These are phyloP conservation scores for Clathrospora elynae DNA, from an alignment of 2,329 filamentous ascomycete species.

Conservation along the genomic window DNA sequence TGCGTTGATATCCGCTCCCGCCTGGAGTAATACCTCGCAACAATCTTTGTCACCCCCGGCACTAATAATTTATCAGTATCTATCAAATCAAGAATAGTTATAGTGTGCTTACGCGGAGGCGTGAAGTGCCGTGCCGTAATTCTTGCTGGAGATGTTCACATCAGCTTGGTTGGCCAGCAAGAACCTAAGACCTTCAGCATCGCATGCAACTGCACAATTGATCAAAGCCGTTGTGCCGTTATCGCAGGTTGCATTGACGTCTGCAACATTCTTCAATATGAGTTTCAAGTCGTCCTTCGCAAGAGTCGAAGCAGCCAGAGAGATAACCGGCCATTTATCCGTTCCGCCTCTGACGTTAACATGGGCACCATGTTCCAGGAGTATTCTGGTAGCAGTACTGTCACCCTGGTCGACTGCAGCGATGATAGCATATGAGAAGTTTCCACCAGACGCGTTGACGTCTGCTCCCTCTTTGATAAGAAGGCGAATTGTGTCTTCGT, in stretches of 20 bases:
- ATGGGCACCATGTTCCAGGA: conserved; percentile 27
- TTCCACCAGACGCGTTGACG: conserved; percentile 25
- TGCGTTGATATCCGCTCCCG: conserved; percentile 25
- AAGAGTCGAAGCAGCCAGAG: conserved; percentile 21
- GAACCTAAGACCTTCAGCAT: conserved; percentile 23
- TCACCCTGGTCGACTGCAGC: conserved; percentile 23
- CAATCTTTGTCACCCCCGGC: conserved; percentile 19
- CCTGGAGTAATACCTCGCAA: conserved; percentile 24
- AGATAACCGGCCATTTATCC: conserved; percentile 26
- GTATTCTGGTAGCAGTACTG: conserved; percentile 13
- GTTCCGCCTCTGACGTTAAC: conserved; percentile 30
- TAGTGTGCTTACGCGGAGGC: conserved; percentile 28
- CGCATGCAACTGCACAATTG: conserved; percentile 19
- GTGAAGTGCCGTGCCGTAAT: conserved; percentile 28
- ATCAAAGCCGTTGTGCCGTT: conserved; percentile 30
- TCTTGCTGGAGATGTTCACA: conserved; percentile 20
- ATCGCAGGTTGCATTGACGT: conserved; percentile 27
- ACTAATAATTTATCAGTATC: conserved; percentile 7
- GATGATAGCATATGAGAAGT: conserved; percentile 25
- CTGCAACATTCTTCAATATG: conserved; percentile 24
- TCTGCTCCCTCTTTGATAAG: conserved; percentile 27
- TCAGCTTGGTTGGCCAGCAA: conserved; percentile 22
- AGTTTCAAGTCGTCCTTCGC: conserved; percentile 19
- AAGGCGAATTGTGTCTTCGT: conserved; percentile 22
- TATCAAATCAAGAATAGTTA: not conserved